Base-by-base conservation (phyloP, 257 asterid genomes). In the Linderniella brevidens region DNA sequence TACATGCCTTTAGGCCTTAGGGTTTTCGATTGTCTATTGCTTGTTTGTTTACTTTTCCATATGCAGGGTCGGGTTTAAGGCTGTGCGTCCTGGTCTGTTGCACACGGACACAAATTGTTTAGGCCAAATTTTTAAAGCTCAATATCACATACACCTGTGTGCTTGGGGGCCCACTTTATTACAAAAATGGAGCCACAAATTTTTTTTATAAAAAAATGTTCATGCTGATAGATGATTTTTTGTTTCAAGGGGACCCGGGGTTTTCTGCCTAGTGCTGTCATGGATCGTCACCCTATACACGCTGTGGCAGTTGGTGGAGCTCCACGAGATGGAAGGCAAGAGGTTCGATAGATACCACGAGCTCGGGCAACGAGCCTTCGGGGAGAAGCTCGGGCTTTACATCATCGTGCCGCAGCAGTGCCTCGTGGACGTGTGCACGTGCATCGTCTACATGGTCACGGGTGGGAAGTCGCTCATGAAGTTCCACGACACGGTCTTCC, bases 301-400 rank as follows among this genome's bases (percentile, higher is more conserved):
- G 0, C 47, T 82, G 0, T 83, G 93, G 83, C 94, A 86, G 56
- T 81, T 81, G 96, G 92, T 86, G 3, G 83, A 86, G 50, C 71
- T 86, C 88, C 93, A 81, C 19, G 96, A 86, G 37, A 69, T 66
- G 66, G 72, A 86, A 0, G 92, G 88, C 0, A 86, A 76, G 62
- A 64, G 96, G 52, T 76, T 78, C 35, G 88, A 81, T 41, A 52
- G 96, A 59, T 81, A 86, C 57, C 86, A 78, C 12, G 92, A 86
- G 37, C 54, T 85, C 4, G 96, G 96, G 8, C 93, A 81, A 13
- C 19, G 61, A 0, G 92, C 92, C 0, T 84, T 73, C 36, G 92
- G 96, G 0, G 64, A 69, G 1, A 84, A 72, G 39, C 72, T 81
- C 0, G 92, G 93, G 10, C 70, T 86, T 0, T 86, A 62, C 66